These are phyloP conservation scores for Aspergillus bertholletiae DNA, from an alignment of 495 filamentous ascomycete genomes.

Conservation along the genomic window DNA sequence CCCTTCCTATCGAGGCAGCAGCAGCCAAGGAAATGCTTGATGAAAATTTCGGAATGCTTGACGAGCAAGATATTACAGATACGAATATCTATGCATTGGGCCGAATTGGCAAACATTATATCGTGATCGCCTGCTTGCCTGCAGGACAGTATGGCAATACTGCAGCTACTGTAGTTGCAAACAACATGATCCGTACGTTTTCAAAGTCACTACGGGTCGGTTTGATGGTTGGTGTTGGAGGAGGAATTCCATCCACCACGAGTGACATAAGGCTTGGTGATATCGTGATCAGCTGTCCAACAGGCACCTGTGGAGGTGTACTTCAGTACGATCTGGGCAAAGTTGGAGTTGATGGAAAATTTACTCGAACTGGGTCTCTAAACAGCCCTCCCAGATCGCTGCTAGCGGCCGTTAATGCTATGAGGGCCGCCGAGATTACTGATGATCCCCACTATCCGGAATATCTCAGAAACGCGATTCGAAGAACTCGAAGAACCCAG, in stretches of 20 bases:
- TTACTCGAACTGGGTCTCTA: constrained; percentile 22
- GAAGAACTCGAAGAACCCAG: constrained; percentile 16
- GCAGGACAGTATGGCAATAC: constrained; percentile 35
- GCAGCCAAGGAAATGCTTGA: constrained; percentile 47
- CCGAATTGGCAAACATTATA: constrained; percentile 37
- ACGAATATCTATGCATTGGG: constrained; percentile 40
- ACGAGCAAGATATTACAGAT: constrained; percentile 19
- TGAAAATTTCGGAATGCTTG: constrained; percentile 31
- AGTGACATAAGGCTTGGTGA: constrained; percentile 39
- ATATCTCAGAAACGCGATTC: constrained; percentile 13
- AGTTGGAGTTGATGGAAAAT: neutral
- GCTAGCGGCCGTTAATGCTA: constrained; percentile 19
- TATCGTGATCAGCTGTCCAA: constrained; percentile 23
- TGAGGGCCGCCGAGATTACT: constrained; percentile 20
- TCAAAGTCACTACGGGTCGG: constrained; percentile 32
- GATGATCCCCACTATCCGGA: constrained; percentile 12
- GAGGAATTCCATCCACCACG: constrained; percentile 30
- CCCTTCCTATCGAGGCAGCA: constrained; percentile 38
- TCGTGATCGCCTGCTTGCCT: constrained; percentile 42
- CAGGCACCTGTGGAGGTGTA: neutral
- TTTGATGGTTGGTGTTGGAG: constrained; percentile 42
- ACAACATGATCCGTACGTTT: constrained; percentile 39
- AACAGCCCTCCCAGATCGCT: constrained; percentile 26
- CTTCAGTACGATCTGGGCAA: constrained; percentile 2
- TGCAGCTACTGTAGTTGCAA: constrained; percentile 34